A percentile compares a stretch with the other conserved stretches of the same genome.
phyloP scores from a whole-genome alignment of 2,329 filamentous ascomycete genomes.

The Microcyclosporella mali region DNA sequence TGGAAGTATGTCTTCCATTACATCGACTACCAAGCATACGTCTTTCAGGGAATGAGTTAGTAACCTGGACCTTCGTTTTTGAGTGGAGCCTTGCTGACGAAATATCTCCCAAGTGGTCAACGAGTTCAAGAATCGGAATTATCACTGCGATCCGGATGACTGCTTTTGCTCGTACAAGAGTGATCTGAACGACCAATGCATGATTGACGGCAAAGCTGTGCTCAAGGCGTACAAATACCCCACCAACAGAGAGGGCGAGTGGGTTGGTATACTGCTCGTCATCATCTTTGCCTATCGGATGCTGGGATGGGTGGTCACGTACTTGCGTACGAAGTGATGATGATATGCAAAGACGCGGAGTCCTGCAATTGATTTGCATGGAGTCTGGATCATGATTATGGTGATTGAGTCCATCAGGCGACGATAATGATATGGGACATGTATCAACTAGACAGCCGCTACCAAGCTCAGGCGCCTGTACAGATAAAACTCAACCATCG shows the following conservation, averaged over 20 bases:
- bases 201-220: slow-evolving; percentile 63
- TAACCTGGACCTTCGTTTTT: too few species aligned
- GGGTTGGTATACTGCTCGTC: slow-evolving; percentile 66
- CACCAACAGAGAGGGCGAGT: slow-evolving; percentile 54
- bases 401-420: too few species aligned
- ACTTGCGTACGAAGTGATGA: slow-evolving; percentile 15
- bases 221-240: slow-evolving; percentile 61
- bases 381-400: too few species aligned
- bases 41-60: slow-evolving; percentile 70
- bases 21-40: slow-evolving; percentile 79
- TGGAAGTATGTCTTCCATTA: slow-evolving; percentile 86
- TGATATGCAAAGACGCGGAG: too few species aligned
- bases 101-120: slow-evolving; percentile 64
- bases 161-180: slow-evolving; percentile 67
- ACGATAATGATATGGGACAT: too few species aligned
- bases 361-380: too few species aligned
- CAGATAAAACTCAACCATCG: too few species aligned
- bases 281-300: slow-evolving; percentile 67
- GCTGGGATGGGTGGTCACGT: slow-evolving; percentile 53
- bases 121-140: slow-evolving; percentile 63
- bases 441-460: too few species aligned
- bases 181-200: slow-evolving; percentile 54
- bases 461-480: too few species aligned
- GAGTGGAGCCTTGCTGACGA: too few species aligned
- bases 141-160: slow-evolving; percentile 44